Conservation (phyloP, 2,329 filamentous ascomycete genomes). For the Cercospora berteroae region DNA sequence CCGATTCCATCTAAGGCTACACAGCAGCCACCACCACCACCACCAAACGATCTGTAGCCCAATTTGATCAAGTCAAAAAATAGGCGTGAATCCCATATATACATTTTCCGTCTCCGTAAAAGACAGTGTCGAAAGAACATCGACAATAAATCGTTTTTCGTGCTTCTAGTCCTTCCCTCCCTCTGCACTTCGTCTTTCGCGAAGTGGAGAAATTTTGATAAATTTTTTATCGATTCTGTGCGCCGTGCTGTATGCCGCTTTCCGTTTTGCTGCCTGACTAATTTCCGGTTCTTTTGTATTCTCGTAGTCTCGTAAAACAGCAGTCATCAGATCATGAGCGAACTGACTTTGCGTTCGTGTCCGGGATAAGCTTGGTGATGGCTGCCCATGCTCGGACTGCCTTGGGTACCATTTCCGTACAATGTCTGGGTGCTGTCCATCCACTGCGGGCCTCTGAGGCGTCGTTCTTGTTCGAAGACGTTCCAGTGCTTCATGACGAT, state of each 20-base stretch:
- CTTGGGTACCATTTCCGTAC: constrained; percentile 18
- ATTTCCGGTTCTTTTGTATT: neutral
- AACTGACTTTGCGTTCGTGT: constrained; percentile 29
- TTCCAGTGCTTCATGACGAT: constrained; percentile 99
- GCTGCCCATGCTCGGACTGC: constrained; percentile 13
- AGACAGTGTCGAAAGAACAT: neutral
- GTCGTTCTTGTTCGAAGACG: constrained; percentile 75
- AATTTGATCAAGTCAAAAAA: neutral
- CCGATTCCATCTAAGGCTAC: neutral
- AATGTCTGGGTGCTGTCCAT: constrained; percentile 12
- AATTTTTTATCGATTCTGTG: neutral
- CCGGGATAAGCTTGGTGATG: constrained; percentile 17
- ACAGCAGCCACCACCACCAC: neutral
- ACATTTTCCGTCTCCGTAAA: neutral
- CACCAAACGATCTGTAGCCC: neutral
- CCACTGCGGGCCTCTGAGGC: constrained; percentile 28
- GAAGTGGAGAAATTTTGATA: neutral
- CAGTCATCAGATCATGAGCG: constrained; percentile 22
- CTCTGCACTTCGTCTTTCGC: neutral
- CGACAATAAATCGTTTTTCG: constrained; percentile 1
- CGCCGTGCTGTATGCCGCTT: neutral
- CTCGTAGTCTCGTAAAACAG: neutral
- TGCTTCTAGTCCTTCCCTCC: neutral
- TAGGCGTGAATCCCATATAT: neutral
- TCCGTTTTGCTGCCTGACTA: neutral